Evolutionary conservation across 2,329 filamentous ascomycete genomes (phyloP).

Genomic region (Paecilomyces dactylethromorphus): DNA sequence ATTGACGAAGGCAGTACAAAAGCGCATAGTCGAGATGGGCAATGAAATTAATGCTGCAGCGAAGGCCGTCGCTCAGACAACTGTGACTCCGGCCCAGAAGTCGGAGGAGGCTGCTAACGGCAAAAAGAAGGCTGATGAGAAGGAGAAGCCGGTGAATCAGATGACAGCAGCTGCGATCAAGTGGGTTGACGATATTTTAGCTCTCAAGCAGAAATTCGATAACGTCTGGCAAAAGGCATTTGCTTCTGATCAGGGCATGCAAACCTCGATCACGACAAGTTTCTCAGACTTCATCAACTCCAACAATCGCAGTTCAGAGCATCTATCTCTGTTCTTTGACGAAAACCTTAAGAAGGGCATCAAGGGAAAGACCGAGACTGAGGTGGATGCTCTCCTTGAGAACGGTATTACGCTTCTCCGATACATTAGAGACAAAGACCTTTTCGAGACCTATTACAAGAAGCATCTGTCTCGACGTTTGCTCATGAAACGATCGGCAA

Average conservation of each 20-base stretch:
- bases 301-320: slow-evolving; percentile 81
- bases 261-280: slow-evolving; percentile 76
- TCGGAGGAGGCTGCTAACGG: slow-evolving; percentile 42
- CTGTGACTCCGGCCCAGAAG: slow-evolving; percentile 38
- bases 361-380: slow-evolving; percentile 82
- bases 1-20: slow-evolving; percentile 64
- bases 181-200: slow-evolving; percentile 89
- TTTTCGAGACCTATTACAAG: slow-evolving; percentile 97
- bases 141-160: slow-evolving; percentile 58
- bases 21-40: slow-evolving; percentile 72
- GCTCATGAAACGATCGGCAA: slow-evolving; percentile 82
- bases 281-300: slow-evolving; percentile 91
- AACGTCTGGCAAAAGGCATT: slow-evolving; percentile 69
- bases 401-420: slow-evolving; percentile 83
- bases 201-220: slow-evolving; percentile 85
- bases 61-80: slow-evolving; percentile 50
- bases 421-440: slow-evolving; percentile 84
- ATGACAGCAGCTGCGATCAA: slow-evolving; percentile 82
- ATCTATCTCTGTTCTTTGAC: slow-evolving; percentile 92
- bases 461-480: slow-evolving; percentile 87
- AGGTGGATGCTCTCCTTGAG: slow-evolving; percentile 77
- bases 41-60: slow-evolving; percentile 68
- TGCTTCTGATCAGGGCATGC: slow-evolving; percentile 65
- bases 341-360: slow-evolving; percentile 92
- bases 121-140: slow-evolving; percentile 43